These are phyloP conservation scores for Coemansia aciculifera DNA, from an alignment of 192 early-diverging fungal species.

Conservation along the genomic window DNA sequence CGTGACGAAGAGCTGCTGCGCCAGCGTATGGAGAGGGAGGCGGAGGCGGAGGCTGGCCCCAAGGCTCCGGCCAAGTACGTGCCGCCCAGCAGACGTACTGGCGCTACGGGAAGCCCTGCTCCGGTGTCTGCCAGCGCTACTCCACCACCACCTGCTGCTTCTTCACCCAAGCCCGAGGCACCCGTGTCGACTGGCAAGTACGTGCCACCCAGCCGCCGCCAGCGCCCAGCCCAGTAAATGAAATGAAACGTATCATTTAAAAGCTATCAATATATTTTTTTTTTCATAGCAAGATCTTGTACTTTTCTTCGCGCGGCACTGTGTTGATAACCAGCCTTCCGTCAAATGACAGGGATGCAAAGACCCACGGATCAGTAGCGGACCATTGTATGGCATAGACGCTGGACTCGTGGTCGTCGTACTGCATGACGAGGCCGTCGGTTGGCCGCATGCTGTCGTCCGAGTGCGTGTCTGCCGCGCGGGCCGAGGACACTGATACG, in stretches of 20 bases:
- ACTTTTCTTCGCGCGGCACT: constrained; percentile 84
- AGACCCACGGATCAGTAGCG: constrained; percentile 87
- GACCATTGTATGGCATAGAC: constrained; percentile 93
- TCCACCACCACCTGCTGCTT: neutral
- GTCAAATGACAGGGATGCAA: constrained; percentile 91
- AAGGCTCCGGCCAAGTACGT: constrained; percentile 32
- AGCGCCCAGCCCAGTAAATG: constrained; percentile 1
- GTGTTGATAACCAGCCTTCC: constrained; percentile 90
- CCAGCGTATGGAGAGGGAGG: constrained; percentile 53
- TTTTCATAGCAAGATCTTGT: constrained; percentile 68
- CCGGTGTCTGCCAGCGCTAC: constrained; percentile 15
- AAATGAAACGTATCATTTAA: too few relatives aligned
- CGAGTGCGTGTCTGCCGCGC: constrained; percentile 25
- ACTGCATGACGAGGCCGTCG: constrained; percentile 86
- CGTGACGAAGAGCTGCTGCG: constrained; percentile 50
- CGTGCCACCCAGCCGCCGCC: constrained; percentile 40
- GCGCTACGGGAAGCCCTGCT: neutral
- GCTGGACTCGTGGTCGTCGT: constrained; percentile 92
- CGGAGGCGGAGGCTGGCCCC: constrained; percentile 11
- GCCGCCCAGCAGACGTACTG: constrained; percentile 38
- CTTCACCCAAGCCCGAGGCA: constrained; percentile 6
- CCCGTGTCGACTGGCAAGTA: constrained; percentile 19
- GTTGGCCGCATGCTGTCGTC: constrained; percentile 36
- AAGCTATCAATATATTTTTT: constrained; percentile 1
- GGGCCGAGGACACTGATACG: constrained; percentile 81